phyloP scores from a whole-genome alignment of 495 filamentous ascomycete species.

The Neurospora sp. region DNA sequence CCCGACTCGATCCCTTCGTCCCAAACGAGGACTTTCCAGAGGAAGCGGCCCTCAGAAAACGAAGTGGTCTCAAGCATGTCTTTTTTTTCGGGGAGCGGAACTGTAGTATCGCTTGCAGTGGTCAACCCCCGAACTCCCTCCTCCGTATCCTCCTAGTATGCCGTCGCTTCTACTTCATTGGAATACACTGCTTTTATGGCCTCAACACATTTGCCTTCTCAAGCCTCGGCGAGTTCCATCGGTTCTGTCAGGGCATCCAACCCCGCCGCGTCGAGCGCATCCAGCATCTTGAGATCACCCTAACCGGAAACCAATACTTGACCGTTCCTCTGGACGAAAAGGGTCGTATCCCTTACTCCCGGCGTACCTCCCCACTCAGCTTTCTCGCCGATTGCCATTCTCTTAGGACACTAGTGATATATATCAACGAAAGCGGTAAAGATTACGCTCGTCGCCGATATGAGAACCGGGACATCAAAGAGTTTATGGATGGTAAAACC shows the following conservation, averaged over 20 bases:
- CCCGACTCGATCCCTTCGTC: constrained; percentile 24
- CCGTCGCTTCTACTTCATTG: constrained; percentile 24
- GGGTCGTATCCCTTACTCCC: constrained; percentile 7
- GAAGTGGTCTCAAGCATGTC: constrained; percentile 12
- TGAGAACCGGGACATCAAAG: constrained; percentile 7
- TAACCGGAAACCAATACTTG: constrained; percentile 17
- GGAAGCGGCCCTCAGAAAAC: constrained; percentile 1
- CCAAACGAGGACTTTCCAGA: constrained; percentile 11
- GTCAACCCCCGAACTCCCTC: constrained; percentile 13
- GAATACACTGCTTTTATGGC: constrained; percentile 30
- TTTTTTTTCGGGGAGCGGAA: constrained; percentile 23
- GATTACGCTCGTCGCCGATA: constrained; percentile 15
- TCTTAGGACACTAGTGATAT: constrained; percentile 23
- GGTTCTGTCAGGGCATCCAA: constrained; percentile 16
- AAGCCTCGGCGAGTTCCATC: constrained; percentile 29
- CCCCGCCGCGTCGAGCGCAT: constrained; percentile 14
- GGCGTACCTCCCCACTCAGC: constrained; percentile 14
- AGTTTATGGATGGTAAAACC: constrained; percentile 17
- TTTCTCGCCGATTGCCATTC: constrained; percentile 20
- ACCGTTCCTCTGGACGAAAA: background rate
- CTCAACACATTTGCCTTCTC: constrained; percentile 37
- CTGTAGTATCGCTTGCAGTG: constrained; percentile 16
- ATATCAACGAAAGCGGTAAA: constrained; percentile 22
- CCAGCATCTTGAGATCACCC: constrained; percentile 27
- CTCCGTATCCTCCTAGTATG: constrained; percentile 20